These are phyloP conservation scores for Podospora appendiculata DNA, from an alignment of 495 filamentous ascomycete species.

Conservation along the genomic window DNA sequence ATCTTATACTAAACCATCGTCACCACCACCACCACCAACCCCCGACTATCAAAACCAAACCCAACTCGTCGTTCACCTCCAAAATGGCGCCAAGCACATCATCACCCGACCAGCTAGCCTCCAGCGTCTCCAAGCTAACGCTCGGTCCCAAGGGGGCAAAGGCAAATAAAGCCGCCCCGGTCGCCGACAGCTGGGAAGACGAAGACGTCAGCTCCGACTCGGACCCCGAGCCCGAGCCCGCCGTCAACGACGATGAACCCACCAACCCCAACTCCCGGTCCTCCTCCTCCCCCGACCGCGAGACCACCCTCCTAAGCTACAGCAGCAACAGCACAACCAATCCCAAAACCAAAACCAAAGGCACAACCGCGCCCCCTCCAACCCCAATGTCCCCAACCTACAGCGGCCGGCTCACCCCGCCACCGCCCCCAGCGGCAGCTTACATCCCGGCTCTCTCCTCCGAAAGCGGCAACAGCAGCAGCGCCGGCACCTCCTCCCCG, in stretches of 20 bases:
- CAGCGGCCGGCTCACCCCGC: constrained; percentile 22
- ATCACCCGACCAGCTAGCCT: constrained; percentile 1
- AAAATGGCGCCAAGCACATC: too few relatives aligned
- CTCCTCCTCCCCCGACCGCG: neutral
- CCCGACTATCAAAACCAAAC: too few relatives aligned
- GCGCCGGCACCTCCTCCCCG: neutral
- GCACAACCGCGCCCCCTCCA: constrained; percentile 45
- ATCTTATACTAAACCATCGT: too few relatives aligned
- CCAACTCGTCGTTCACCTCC: too few relatives aligned
- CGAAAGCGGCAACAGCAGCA: constrained; percentile 9
- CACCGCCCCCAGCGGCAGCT: constrained; percentile 9
- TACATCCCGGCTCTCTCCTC: constrained; percentile 18
- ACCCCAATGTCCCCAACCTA: constrained; percentile 53
- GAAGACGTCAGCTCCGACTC: constrained; percentile 44
- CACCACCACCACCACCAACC: too few relatives aligned
- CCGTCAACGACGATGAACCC: constrained; percentile 26
- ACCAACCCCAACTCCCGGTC: too few relatives aligned
- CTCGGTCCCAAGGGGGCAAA: constrained; percentile 30
- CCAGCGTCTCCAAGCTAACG: constrained; percentile 30
- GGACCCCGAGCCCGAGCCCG: constrained; percentile 20
- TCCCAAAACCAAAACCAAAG: constrained; percentile 10
- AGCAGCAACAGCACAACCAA: constrained; percentile 1
- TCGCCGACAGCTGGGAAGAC: constrained; percentile 86
- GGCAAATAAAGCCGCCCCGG: constrained; percentile 34
- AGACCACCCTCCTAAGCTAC: neutral